Evolutionary conservation across 2,329 filamentous ascomycete genomes (phyloP), one percentile per base, ranked within the genome.

Genomic region (Penicillium hesseltinei): DNA sequence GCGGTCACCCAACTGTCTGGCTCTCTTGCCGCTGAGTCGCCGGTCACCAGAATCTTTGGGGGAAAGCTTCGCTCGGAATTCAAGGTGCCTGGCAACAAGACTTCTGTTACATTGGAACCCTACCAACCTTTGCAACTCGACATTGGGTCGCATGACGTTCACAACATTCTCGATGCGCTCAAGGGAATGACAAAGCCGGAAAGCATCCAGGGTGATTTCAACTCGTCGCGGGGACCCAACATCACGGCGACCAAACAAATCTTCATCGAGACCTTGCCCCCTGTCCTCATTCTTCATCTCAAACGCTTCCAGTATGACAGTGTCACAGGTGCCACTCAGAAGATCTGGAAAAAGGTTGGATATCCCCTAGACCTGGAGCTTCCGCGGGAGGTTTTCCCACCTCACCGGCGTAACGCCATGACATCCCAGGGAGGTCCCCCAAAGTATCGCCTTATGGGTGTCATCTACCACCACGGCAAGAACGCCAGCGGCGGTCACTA

Each of bases 231-330:
- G 49, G 92, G 92, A 31, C 85, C 87, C 51, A 88, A 88, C 65
- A 86, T 88, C 29, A 84, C 84, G 27, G 92, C 91, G 2, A 96
- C 90, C 33, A 99, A 97, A 77, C 94, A 97, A 73, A 88, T 96
- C 2, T 92, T 95, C 66, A 96, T 99, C 61, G 93, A 97, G 68
- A 90, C 87, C 1, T 80, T 97, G 17, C 94, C 94, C 0, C 91
- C 92, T 0, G 90, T 97, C 4, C 83, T 99, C 13, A 96, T 97
- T 53, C 83, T 99, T 9, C 94, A 99, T 71, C 82, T 99, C 42
- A 99, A 99, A 78, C 91, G 94, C 44, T 99, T 99, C 81, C 91
- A 97, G 68, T 97, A 96, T 68, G 92, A 97, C 68, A 90, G 87
- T 60, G 85, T 88, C 57, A 90, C 88, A 7, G 80, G 80, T 44